Conservation (phyloP, 1,284 basidiomycete species). For the Sporisorium iseilematis-ciliati region DNA sequence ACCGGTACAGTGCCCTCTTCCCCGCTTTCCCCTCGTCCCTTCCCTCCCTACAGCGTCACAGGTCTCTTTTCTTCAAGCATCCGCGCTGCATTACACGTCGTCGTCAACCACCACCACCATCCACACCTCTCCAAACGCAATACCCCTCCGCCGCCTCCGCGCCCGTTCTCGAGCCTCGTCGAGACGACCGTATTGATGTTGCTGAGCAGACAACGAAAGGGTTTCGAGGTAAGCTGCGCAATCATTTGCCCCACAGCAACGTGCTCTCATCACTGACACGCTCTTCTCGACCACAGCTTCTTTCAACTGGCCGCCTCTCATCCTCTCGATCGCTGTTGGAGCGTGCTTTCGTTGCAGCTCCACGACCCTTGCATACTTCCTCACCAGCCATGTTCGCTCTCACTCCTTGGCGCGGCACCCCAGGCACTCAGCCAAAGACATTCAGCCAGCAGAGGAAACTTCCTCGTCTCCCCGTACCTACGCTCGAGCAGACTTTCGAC, state of each 20-base stretch:
- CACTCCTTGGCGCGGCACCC: conserved; percentile 63
- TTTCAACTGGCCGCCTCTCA: conserved; percentile 30
- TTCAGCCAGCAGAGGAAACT: conserved; percentile 70
- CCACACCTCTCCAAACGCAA: conserved; percentile 5
- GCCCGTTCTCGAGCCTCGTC: conserved; percentile 29
- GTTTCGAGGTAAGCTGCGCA: conserved; percentile 33
- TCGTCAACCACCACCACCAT: conserved; percentile 11
- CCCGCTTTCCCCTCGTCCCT: background rate
- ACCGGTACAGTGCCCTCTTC: conserved; percentile 30
- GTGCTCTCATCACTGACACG: background rate
- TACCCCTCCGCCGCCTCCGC: background rate
- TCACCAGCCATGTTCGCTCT: conserved; percentile 69
- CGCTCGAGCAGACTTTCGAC: conserved; percentile 81
- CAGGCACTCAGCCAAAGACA: conserved; percentile 69
- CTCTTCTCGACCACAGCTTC: conserved; percentile 21
- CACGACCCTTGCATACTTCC: conserved; percentile 33
- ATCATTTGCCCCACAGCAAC: no score
- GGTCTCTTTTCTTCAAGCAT: conserved; percentile 1
- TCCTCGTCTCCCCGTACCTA: conserved; percentile 86
- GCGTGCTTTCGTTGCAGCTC: conserved; percentile 18
- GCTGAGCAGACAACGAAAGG: conserved; percentile 48
- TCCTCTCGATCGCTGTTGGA: conserved; percentile 19
- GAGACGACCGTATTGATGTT: conserved; percentile 47
- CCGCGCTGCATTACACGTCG: conserved; percentile 8
- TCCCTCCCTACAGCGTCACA: background rate